Conservation (phyloP, 2,329 filamentous ascomycete genomes). For the Grosmannia penicillata region DNA sequence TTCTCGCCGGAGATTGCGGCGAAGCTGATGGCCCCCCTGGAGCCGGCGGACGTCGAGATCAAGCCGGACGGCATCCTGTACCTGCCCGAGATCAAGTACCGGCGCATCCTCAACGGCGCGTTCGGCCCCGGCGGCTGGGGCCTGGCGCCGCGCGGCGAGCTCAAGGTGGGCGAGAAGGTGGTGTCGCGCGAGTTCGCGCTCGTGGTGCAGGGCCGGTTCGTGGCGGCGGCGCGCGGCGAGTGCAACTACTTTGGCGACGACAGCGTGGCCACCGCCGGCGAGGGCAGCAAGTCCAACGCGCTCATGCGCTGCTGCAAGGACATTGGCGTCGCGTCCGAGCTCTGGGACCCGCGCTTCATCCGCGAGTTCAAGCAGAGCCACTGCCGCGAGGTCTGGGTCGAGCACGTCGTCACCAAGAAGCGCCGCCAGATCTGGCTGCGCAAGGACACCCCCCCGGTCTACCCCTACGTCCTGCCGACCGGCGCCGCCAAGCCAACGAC, state of each 20-base stretch:
- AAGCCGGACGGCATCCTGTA: conserved; percentile 97
- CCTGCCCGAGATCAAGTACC: conserved; percentile 95
- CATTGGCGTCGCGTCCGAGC: conserved; percentile 80
- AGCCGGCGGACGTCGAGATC: conserved; percentile 72
- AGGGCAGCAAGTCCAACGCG: conserved; percentile 95
- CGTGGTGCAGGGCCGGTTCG: conserved; percentile 76
- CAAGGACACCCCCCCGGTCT: conserved; percentile 63
- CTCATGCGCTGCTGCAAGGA: conserved; percentile 98
- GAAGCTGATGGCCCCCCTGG: conserved; percentile 52
- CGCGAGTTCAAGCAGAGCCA: conserved; percentile 62
- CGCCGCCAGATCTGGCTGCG: conserved; percentile 75
- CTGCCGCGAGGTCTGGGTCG: conserved; percentile 73
- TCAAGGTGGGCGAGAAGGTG: conserved; percentile 66
- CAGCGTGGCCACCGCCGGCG: conserved; percentile 82
- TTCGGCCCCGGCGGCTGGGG: conserved; percentile 97
- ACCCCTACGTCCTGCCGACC: conserved; percentile 31
- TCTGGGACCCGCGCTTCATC: conserved; percentile 93
- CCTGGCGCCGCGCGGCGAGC: conserved; percentile 72
- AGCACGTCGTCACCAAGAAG: conserved; percentile 77
- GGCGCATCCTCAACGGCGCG: conserved; percentile 73
- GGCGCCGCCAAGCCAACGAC: not conserved
- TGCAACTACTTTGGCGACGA: conserved; percentile 87
- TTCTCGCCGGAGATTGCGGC: conserved; percentile 57
- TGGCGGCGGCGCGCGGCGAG: conserved; percentile 85
- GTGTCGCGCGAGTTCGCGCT: conserved; percentile 88